Evolutionary conservation across 1,284 basidiomycete genomes (phyloP).

Genomic region (Leccinum pachyderme): DNA sequence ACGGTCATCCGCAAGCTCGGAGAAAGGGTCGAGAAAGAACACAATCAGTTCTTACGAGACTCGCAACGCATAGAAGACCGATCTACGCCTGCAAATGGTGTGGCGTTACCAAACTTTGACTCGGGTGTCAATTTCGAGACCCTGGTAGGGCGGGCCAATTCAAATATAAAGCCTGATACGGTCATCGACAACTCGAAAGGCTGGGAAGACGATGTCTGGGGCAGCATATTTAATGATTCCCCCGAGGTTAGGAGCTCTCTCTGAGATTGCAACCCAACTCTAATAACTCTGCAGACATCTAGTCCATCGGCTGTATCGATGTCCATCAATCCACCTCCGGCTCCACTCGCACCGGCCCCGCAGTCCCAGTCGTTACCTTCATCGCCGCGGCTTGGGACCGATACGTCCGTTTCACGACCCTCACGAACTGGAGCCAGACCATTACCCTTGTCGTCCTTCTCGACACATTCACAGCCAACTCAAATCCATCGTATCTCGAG

Average conservation of each 20-base stretch:
- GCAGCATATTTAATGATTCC: constrained; percentile 58
- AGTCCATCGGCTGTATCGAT: constrained; percentile 14
- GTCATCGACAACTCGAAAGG: constrained; percentile 40
- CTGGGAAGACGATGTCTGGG: constrained; percentile 82
- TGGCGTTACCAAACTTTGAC: constrained; percentile 31
- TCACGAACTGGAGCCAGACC: constrained; percentile 41
- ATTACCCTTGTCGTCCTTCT: constrained; percentile 34
- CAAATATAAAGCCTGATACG: constrained; percentile 47
- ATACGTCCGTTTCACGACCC: constrained; percentile 30
- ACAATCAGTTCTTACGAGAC: constrained; percentile 79
- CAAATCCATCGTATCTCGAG: constrained; percentile 21
- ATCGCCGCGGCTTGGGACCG: constrained; percentile 36
- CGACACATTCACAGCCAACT: constrained; percentile 16
- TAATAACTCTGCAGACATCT: constrained; percentile 20
- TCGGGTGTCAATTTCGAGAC: constrained; percentile 69
- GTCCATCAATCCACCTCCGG: constrained; percentile 10
- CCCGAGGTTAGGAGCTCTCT: constrained; percentile 20
- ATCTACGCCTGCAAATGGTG: constrained; percentile 47
- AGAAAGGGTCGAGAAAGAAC: constrained; percentile 83
- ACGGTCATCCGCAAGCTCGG: constrained; percentile 69
- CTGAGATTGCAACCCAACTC: not conserved
- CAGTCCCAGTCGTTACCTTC: constrained; percentile 42
- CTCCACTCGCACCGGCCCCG: constrained; percentile 23
- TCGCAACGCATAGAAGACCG: constrained; percentile 80
- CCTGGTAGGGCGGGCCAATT: constrained; percentile 58